A percentile compares a stretch with the other conserved stretches of the same genome.
Evolutionary conservation across 306 rosid species (phyloP).

Genomic region (Prunus fruticosa): DNA sequence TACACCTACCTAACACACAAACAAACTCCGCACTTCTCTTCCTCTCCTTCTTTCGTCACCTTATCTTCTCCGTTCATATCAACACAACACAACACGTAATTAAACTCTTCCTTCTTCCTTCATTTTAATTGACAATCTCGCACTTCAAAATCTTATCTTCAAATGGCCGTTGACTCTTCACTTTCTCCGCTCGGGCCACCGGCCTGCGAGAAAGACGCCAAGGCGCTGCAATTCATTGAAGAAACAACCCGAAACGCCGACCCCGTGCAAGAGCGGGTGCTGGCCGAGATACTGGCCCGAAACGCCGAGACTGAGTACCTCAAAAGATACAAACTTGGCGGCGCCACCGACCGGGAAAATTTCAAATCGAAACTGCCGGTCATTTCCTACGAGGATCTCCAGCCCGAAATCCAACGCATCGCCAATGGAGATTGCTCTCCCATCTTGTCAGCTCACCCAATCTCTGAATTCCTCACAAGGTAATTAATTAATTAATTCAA

Average conservation of each 20-base stretch:
- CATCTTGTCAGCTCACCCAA: conserved; percentile 53
- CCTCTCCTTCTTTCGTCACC: not conserved
- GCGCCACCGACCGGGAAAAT: conserved; percentile 39
- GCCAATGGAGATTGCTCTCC: conserved; percentile 59
- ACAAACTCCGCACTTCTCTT: not conserved
- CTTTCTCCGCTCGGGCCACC: conserved; percentile 53
- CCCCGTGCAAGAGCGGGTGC: conserved; percentile 40
- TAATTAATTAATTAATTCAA: not conserved
- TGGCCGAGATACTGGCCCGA: conserved; percentile 37
- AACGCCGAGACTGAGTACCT: conserved; percentile 56
- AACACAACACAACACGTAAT: not conserved
- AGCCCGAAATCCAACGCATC: conserved; percentile 55
- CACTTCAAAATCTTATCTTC: not conserved
- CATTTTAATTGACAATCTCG: not conserved
- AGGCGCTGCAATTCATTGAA: conserved; percentile 50
- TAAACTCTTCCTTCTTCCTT: not conserved
- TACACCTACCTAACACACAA: not conserved
- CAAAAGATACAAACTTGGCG: conserved; percentile 36
- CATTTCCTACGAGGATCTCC: conserved; percentile 51
- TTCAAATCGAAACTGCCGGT: conserved; percentile 39
- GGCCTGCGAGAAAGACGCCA: conserved; percentile 48
- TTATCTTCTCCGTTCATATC: not conserved
- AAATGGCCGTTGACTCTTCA: conserved; percentile 48
- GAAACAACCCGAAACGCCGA: conserved; percentile 49
- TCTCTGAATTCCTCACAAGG: conserved; percentile 61